These are phyloP conservation scores for Serendipita sp. DNA, from an alignment of 768 basidiomycete genomes.

Conservation along the genomic window DNA sequence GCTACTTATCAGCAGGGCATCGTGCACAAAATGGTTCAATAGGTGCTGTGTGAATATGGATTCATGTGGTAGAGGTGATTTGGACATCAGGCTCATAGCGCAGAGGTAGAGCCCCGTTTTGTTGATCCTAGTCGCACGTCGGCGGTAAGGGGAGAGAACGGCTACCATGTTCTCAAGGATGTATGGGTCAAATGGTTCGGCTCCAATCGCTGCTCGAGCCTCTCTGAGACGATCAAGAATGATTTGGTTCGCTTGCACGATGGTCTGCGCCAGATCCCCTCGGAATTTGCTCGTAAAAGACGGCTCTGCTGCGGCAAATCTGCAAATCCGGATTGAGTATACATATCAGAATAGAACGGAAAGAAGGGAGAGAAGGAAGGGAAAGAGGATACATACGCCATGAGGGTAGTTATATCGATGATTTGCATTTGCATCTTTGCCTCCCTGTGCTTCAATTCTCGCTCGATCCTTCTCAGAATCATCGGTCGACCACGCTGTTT, in stretches of 20 bases:
- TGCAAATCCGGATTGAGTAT: background rate
- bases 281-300: slow-evolving; percentile 14
- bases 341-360: background rate
- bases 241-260: slow-evolving; percentile 17
- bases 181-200: slow-evolving; percentile 12
- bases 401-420: slow-evolving; percentile 15
- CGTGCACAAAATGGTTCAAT: slow-evolving; percentile 13
- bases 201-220: slow-evolving; percentile 12
- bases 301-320: slow-evolving; percentile 18
- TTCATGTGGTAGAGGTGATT: slow-evolving; percentile 16
- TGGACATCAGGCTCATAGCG: slow-evolving; percentile 15
- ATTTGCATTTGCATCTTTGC: slow-evolving; percentile 16
- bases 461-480: slow-evolving; percentile 12
- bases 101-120: slow-evolving; percentile 14
- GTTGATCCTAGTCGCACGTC: slow-evolving; percentile 11
- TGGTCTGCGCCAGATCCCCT: slow-evolving; percentile 8
- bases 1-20: slow-evolving; percentile 14
- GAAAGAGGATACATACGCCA: slow-evolving; percentile 12
- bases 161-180: slow-evolving; percentile 15
- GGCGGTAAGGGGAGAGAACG: slow-evolving; percentile 15
- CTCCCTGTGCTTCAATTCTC: slow-evolving; percentile 17
- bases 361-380: background rate
- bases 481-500: slow-evolving; percentile 9
- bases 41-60: background rate
- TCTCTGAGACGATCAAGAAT: slow-evolving; percentile 16